phyloP scores from a whole-genome alignment of 129 eudicot genomes.

The Helianthus tuberosus region DNA sequence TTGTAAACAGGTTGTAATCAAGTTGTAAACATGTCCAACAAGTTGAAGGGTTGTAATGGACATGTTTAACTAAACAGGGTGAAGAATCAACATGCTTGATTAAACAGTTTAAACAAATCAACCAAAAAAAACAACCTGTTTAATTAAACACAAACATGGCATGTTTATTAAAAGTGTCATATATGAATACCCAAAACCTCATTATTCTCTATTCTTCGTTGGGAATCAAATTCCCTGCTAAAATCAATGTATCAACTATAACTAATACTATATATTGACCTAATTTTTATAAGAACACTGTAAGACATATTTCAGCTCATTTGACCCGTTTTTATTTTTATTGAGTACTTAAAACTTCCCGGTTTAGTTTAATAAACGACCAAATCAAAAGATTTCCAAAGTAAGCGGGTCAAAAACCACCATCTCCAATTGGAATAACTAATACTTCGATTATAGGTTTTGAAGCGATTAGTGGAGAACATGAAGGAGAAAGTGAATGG shows the following conservation, averaged over 20 bases:
- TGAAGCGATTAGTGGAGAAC: conserved; percentile 70
- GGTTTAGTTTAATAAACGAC: neutral
- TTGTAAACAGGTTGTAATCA: too few relatives aligned
- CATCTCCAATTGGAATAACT: neutral
- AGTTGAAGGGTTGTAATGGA: too few relatives aligned
- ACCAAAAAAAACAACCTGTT: neutral
- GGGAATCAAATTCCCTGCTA: too few relatives aligned
- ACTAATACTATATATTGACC: too few relatives aligned
- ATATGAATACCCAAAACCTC: neutral
- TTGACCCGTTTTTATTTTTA: neutral
- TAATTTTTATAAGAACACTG: too few relatives aligned
- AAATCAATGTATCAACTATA: too few relatives aligned
- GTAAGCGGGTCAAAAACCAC: neutral
- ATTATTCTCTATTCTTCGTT: neutral
- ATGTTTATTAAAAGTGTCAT: neutral
- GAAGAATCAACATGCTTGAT: neutral
- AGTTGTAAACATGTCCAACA: too few relatives aligned
- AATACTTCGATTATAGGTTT: conserved; percentile 48
- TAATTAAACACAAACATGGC: neutral
- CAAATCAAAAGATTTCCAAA: neutral
- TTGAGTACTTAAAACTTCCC: neutral
- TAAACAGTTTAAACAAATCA: neutral
- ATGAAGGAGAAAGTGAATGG: conserved; percentile 89
- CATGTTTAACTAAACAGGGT: too few relatives aligned
- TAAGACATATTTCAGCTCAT: neutral